Evolutionary conservation across 2,329 filamentous ascomycete species (phyloP).

Genomic region (Nothomitra cinnamomea): DNA sequence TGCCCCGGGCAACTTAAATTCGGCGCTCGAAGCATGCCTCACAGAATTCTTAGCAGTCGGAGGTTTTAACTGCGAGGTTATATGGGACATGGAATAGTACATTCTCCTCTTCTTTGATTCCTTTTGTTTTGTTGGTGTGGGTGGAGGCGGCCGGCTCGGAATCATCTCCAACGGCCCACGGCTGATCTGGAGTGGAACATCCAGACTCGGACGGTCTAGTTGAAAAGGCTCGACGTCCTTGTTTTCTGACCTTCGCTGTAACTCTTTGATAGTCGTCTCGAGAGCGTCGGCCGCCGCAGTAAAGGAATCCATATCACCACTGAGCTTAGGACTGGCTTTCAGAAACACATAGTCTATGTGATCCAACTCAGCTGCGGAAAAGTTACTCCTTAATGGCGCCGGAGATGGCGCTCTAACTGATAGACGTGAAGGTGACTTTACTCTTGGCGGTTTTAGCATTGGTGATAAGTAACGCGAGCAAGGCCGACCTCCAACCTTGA

Average conservation of each 20-base stretch:
- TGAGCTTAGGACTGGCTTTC: conserved; percentile 4
- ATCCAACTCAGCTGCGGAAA: conserved; percentile 3
- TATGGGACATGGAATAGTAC: not conserved
- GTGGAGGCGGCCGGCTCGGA: conserved; percentile 12
- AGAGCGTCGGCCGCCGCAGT: not conserved
- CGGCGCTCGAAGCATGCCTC: not conserved
- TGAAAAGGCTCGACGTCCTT: not conserved
- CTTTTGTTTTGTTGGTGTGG: conserved; percentile 8
- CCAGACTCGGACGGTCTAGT: not conserved
- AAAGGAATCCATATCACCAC: not conserved
- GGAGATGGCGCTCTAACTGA: not conserved
- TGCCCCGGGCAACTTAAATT: not conserved
- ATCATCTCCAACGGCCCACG: conserved; percentile 12
- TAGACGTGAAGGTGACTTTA: not conserved
- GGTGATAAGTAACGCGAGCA: not conserved
- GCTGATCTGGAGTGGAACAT: conserved; percentile 12
- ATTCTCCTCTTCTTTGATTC: conserved; percentile 1
- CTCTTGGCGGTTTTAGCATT: not conserved
- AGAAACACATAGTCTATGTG: conserved; percentile 6
- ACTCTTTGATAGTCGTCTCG: not conserved
- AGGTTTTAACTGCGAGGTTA: not conserved
- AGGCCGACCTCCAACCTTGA: not conserved
- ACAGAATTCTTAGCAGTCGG: not conserved
- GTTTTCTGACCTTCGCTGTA: not conserved
- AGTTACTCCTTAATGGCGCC: conserved; percentile 3